Conservation (phyloP, 2,329 filamentous ascomycete genomes). For the Penicillium sp. region DNA sequence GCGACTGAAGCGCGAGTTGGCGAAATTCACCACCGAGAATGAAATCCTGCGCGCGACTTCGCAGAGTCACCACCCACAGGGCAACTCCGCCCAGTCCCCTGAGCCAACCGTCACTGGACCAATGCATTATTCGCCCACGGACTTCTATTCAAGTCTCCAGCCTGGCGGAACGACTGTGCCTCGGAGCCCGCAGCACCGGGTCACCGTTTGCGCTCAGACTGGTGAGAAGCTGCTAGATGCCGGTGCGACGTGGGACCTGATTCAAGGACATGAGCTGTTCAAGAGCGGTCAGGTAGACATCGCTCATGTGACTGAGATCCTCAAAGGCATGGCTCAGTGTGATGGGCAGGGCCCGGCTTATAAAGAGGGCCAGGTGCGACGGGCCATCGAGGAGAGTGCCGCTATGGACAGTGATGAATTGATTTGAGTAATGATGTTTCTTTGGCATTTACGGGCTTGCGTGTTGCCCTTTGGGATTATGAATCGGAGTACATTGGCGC, state of each 20-base stretch:
- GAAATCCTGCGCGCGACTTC: constrained; percentile 86
- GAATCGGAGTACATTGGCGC: constrained; percentile 8
- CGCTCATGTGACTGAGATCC: constrained; percentile 73
- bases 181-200: constrained; percentile 59
- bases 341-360: constrained; percentile 90
- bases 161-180: constrained; percentile 39
- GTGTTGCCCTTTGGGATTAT: constrained; percentile 5
- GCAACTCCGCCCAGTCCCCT: constrained; percentile 36
- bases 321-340: constrained; percentile 75
- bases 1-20: constrained; percentile 78
- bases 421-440: constrained; percentile 47
- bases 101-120: constrained; percentile 63
- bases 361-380: constrained; percentile 70
- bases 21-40: constrained; percentile 85
- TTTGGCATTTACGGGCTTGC: neutral
- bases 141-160: constrained; percentile 68
- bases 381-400: constrained; percentile 77
- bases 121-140: constrained; percentile 70
- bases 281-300: constrained; percentile 79
- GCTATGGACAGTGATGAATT: constrained; percentile 78
- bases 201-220: constrained; percentile 62
- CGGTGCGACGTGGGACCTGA: constrained; percentile 85
- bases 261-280: constrained; percentile 77
- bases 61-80: constrained; percentile 41
- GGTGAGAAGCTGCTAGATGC: constrained; percentile 73